Conservation (phyloP, 1,284 basidiomycete genomes). For the Schizopora paradoxa region DNA sequence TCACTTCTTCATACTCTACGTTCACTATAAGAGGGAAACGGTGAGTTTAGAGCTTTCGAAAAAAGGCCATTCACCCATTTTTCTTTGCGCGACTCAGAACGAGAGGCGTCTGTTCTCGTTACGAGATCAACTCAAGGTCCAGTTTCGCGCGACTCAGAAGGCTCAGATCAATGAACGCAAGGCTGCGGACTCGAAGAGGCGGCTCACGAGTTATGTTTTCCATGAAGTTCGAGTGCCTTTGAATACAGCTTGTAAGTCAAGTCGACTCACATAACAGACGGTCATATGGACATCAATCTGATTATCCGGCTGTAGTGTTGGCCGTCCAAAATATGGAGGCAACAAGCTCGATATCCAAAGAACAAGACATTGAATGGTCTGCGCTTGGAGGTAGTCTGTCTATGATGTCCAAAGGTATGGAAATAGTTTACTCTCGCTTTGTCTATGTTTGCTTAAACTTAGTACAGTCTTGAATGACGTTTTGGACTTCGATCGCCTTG, state of each 20-base stretch:
- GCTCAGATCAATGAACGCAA: slow-evolving; percentile 47
- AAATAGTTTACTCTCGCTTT: background rate
- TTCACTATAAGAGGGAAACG: slow-evolving; percentile 30
- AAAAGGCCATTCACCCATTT: background rate
- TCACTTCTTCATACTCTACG: slow-evolving; percentile 29
- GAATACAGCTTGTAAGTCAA: slow-evolving; percentile 41
- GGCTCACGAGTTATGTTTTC: slow-evolving; percentile 29
- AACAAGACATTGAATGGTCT: slow-evolving; percentile 33
- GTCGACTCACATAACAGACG: background rate
- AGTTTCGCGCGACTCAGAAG: slow-evolving; percentile 40
- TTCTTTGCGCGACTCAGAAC: slow-evolving; percentile 20
- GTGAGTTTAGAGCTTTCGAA: slow-evolving; percentile 16
- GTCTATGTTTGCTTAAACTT: slow-evolving; percentile 13
- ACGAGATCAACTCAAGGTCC: slow-evolving; percentile 46
- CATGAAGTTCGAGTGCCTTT: slow-evolving; percentile 46
- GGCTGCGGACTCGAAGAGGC: slow-evolving; percentile 28
- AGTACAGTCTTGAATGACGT: slow-evolving; percentile 51
- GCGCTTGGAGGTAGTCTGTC: slow-evolving; percentile 42
- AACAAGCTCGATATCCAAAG: slow-evolving; percentile 25
- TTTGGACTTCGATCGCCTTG: slow-evolving; percentile 56
- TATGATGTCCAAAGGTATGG: slow-evolving; percentile 38
- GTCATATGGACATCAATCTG: too few relatives aligned
- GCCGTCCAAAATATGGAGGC: slow-evolving; percentile 46
- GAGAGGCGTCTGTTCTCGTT: slow-evolving; percentile 45
- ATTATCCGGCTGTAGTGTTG: slow-evolving; percentile 25